Evolutionary conservation across 768 basidiomycete genomes (phyloP).

Genomic region (Podaxis sp.): DNA sequence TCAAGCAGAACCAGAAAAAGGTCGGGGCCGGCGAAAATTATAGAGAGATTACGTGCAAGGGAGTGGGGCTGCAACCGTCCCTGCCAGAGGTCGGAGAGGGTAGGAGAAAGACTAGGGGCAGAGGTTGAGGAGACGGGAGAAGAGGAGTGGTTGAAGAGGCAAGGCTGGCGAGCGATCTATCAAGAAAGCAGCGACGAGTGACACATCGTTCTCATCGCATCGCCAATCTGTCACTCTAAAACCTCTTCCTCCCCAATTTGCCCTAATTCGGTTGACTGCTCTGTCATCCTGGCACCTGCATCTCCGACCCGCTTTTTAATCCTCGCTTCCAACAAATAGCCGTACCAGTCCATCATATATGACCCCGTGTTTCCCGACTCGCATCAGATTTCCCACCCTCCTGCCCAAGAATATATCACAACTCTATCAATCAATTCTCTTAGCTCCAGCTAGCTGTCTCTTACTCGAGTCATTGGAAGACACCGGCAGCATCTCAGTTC

Average conservation of each 20-base stretch:
- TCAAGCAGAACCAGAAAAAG: not conserved
- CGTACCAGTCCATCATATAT: not conserved
- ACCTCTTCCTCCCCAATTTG: not conserved
- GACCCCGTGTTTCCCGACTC: not conserved
- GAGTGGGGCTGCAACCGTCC: not conserved
- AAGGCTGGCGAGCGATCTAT: not conserved
- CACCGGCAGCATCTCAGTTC: not conserved
- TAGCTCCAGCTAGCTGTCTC: no score
- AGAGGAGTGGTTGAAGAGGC: not conserved
- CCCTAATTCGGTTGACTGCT: not conserved
- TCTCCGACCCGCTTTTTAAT: not conserved
- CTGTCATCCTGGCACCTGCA: not conserved
- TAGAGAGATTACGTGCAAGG: not conserved
- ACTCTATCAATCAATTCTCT: no score
- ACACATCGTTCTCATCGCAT: conserved; percentile 3
- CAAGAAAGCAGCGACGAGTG: conserved; percentile 1
- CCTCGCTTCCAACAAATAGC: no score
- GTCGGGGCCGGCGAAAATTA: not conserved
- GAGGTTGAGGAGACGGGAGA: not conserved
- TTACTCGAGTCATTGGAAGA: no score
- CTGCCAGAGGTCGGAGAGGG: not conserved
- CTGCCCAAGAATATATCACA: not conserved
- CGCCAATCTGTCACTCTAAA: conserved; percentile 10
- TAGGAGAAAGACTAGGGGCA: not conserved
- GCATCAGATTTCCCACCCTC: not conserved